Percentiles rank a stretch among this genome's conserved stretches.
Conservation (phyloP, 768 basidiomycete species). For the Serendipita vermifera region DNA sequence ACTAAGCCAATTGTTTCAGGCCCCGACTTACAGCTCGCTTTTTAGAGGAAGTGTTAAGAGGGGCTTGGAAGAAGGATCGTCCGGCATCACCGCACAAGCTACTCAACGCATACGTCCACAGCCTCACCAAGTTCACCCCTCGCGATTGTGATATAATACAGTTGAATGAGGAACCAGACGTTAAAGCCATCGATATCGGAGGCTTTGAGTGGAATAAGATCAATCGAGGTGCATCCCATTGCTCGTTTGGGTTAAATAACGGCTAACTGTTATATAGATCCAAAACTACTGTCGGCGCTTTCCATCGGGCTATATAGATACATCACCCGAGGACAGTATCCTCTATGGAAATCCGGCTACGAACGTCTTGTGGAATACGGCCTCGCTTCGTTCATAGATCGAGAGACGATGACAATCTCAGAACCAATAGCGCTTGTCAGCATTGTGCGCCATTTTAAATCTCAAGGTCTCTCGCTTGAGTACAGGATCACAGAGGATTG, state of each 20-base stretch:
- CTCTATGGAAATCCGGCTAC: neutral
- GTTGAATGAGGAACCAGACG: neutral
- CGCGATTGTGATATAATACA: neutral
- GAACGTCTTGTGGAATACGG: neutral
- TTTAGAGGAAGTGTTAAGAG: neutral
- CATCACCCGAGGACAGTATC: neutral
- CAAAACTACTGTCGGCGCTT: neutral
- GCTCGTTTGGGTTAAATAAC: no score
- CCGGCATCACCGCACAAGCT: neutral
- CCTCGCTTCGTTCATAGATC: neutral
- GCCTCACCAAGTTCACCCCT: neutral
- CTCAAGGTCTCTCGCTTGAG: neutral
- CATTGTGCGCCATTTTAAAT: slow-evolving; percentile 1
- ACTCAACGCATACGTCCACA: neutral
- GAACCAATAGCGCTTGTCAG: neutral
- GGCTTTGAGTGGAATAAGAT: neutral
- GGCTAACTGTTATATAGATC: neutral
- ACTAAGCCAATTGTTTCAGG: neutral
- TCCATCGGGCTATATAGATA: neutral
- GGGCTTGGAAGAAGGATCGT: neutral
- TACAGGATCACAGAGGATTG: neutral
- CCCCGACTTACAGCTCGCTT: neutral
- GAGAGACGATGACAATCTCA: neutral
- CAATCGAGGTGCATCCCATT: neutral
- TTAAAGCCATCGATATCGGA: neutral